Evolutionary conservation across 106 monocot genomes (phyloP).

Genomic region (Agapanthus africanus): DNA sequence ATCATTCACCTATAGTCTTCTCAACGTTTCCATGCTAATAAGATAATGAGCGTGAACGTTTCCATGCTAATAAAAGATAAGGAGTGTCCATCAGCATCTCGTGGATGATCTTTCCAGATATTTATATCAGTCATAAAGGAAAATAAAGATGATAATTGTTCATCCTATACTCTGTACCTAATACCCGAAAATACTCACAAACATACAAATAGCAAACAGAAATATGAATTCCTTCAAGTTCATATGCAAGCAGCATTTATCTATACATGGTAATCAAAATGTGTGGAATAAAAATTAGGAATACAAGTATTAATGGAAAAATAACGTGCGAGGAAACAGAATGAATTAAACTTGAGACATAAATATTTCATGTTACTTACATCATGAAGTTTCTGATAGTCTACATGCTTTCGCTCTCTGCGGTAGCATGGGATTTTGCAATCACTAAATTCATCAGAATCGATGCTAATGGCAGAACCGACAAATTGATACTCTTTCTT

Average conservation of each 20-base stretch:
- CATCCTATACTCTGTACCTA: neutral
- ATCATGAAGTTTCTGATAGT: constrained; percentile 78
- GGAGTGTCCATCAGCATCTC: neutral
- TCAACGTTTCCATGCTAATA: neutral
- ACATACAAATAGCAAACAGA: neutral
- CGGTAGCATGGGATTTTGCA: constrained; percentile 29
- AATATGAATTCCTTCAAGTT: neutral
- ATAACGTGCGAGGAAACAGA: neutral
- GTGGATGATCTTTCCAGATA: neutral
- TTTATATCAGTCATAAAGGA: neutral
- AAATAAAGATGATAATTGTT: neutral
- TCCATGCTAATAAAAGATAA: no score
- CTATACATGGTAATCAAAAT: neutral
- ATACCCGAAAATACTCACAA: neutral
- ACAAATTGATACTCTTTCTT: constrained; percentile 3
- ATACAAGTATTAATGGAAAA: neutral
- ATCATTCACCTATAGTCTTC: neutral
- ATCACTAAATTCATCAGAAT: constrained; percentile 33
- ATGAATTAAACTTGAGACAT: neutral
- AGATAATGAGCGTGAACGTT: no score
- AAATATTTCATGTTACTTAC: constrained; percentile 41
- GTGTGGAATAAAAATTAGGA: neutral
- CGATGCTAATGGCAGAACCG: constrained; percentile 22
- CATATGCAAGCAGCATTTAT: neutral
- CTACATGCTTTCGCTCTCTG: constrained; percentile 62